Conservation (phyloP, 495 filamentous ascomycete genomes). For the Hypomontagnella monticulosa region DNA sequence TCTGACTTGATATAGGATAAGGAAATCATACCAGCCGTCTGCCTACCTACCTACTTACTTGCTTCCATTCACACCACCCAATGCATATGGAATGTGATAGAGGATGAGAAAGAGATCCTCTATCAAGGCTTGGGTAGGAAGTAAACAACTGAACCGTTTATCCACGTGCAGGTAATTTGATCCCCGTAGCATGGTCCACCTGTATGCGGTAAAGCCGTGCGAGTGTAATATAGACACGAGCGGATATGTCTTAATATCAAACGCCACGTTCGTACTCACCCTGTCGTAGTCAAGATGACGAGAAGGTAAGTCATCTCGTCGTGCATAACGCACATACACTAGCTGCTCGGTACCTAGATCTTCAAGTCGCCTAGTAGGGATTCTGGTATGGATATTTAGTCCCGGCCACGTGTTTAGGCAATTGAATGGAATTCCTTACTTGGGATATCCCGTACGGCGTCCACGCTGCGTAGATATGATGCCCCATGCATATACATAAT, state of each 20-base stretch:
- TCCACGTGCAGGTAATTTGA: constrained; percentile 43
- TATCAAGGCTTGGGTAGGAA: neutral
- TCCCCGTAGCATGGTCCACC: constrained; percentile 24
- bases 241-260: constrained; percentile 39
- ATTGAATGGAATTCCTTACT: constrained; percentile 19
- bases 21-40: neutral
- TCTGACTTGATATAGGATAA: constrained; percentile 6
- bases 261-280: constrained; percentile 16
- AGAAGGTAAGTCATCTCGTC: constrained; percentile 29
- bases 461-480: neutral
- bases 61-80: constrained; percentile 19
- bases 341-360: constrained; percentile 37
- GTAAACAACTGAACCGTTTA: constrained; percentile 31
- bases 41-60: constrained; percentile 1
- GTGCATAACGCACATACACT: constrained; percentile 18
- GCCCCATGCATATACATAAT: constrained; percentile 10
- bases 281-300: constrained; percentile 34
- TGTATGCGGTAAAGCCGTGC: constrained; percentile 34
- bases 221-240: constrained; percentile 21
- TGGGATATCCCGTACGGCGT: neutral
- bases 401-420: constrained; percentile 40
- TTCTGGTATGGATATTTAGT: constrained; percentile 21
- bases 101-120: neutral
- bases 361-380: constrained; percentile 15
- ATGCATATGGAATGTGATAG: constrained; percentile 35